phyloP scores from a whole-genome alignment of 108 stramenopile genomes.

The Schizochytrium sp. region DNA sequence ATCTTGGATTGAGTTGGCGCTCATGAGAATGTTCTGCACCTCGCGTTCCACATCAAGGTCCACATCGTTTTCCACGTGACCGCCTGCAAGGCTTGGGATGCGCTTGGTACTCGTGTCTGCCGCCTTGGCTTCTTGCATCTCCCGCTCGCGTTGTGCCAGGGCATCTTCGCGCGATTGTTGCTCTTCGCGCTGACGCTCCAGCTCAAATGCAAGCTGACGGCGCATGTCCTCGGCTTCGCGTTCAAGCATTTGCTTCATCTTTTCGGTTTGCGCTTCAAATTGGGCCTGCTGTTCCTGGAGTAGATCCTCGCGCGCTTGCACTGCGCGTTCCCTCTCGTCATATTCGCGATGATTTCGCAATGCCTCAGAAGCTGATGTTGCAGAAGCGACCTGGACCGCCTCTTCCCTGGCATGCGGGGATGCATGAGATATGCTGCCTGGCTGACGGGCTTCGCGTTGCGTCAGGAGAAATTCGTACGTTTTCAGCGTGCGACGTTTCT shows the following conservation, averaged over 20 bases:
- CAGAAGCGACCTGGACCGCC: not conserved
- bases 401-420: not conserved
- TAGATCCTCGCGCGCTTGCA: not conserved
- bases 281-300: not conserved
- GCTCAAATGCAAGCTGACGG: not conserved
- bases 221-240: constrained; percentile 12
- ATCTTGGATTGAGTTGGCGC: not conserved
- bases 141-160: not conserved
- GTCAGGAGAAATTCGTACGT: not conserved
- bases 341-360: not conserved
- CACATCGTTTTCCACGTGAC: not conserved
- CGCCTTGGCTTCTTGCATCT: not conserved
- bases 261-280: not conserved
- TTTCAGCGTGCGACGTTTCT: not conserved
- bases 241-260: not conserved
- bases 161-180: not conserved
- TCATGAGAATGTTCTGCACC: not conserved
- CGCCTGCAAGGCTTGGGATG: not conserved
- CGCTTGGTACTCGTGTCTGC: not conserved
- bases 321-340: not conserved
- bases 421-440: not conserved
- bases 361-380: not conserved
- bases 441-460: not conserved
- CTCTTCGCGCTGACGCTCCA: not conserved
- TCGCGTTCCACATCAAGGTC: not conserved